A percentile compares a stretch with the other conserved stretches of the same genome.
Evolutionary conservation across 305 asterid species (phyloP).

Genomic region (Fraxinus paxiana): DNA sequence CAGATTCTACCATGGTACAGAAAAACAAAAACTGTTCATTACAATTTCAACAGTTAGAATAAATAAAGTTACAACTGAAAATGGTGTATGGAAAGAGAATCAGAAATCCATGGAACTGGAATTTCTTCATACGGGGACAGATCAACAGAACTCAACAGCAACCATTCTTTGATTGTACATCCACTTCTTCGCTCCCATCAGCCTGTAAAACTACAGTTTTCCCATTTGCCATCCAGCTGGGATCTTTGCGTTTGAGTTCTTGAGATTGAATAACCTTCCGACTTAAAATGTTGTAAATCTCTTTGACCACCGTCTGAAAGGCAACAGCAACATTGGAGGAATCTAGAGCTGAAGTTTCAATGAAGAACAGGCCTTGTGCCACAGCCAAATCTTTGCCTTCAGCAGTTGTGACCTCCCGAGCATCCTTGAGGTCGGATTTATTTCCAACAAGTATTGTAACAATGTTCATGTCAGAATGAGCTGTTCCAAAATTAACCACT

Average conservation of each 20-base stretch:
- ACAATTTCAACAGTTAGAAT: conserved; percentile 17
- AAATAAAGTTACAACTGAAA: conserved; percentile 21
- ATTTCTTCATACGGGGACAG: background rate
- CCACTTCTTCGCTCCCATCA: conserved; percentile 41
- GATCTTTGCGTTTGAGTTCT: conserved; percentile 62
- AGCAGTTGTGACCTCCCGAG: conserved; percentile 70
- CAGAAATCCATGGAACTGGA: background rate
- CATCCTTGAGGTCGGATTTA: conserved; percentile 80
- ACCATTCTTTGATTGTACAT: conserved; percentile 37
- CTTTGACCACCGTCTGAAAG: conserved; percentile 69
- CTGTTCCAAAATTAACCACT: conserved; percentile 36
- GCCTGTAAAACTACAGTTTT: conserved; percentile 60
- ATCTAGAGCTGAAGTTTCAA: conserved; percentile 85
- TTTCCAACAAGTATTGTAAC: conserved; percentile 82
- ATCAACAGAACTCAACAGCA: conserved; percentile 47
- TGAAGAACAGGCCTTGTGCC: conserved; percentile 67
- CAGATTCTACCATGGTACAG: conserved; percentile 18
- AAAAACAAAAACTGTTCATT: conserved; percentile 15
- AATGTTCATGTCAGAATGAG: conserved; percentile 89
- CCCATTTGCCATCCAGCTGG: conserved; percentile 49
- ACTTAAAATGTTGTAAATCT: conserved; percentile 70
- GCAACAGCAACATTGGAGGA: conserved; percentile 69
- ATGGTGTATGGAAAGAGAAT: background rate
- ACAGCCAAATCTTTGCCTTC: conserved; percentile 78
- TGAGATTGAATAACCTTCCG: conserved; percentile 88